These are phyloP conservation scores for Suaeda aralocaspica DNA, from an alignment of 148 eudicot genomes.

Conservation along the genomic window DNA sequence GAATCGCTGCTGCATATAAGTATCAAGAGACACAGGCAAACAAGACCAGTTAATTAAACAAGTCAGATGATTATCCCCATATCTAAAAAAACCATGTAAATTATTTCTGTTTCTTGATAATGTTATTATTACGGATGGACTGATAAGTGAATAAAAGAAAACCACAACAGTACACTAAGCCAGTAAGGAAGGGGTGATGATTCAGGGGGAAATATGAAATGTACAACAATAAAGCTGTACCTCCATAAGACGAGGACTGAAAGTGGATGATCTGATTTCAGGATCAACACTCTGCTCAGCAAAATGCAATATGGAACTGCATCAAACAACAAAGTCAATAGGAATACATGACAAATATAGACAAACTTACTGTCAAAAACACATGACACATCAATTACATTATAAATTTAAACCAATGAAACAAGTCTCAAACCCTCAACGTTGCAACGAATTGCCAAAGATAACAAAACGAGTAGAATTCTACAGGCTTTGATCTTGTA, in stretches of 20 bases:
- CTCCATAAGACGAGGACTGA: conserved; percentile 99
- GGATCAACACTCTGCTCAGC: conserved; percentile 82
- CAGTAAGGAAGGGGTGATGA: conserved; percentile 4
- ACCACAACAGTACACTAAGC: conserved; percentile 6
- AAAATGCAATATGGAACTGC: conserved; percentile 78
- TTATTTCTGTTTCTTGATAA: not conserved
- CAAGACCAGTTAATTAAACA: not conserved
- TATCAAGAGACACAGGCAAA: not conserved
- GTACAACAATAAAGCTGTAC: conserved; percentile 27
- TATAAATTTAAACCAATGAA: not conserved
- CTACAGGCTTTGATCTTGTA: not conserved
- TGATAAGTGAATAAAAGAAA: not conserved
- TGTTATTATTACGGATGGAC: not conserved
- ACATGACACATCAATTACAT: conserved; percentile 10
- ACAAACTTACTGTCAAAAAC: not conserved
- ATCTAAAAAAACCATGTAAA: not conserved
- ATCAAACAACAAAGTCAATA: conserved; percentile 21
- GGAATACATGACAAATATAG: conserved; percentile 1
- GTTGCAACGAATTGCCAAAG: not conserved
- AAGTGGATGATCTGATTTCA: conserved; percentile 65
- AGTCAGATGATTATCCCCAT: not conserved
- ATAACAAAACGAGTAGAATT: not conserved
- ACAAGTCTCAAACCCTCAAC: not conserved
- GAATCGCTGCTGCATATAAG: not conserved
- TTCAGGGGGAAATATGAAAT: not conserved